Evolutionary conservation across 352 stramenopile species (phyloP), one percentile per base, ranked within the genome.

Genomic region (Elongisporangium prolatum): DNA sequence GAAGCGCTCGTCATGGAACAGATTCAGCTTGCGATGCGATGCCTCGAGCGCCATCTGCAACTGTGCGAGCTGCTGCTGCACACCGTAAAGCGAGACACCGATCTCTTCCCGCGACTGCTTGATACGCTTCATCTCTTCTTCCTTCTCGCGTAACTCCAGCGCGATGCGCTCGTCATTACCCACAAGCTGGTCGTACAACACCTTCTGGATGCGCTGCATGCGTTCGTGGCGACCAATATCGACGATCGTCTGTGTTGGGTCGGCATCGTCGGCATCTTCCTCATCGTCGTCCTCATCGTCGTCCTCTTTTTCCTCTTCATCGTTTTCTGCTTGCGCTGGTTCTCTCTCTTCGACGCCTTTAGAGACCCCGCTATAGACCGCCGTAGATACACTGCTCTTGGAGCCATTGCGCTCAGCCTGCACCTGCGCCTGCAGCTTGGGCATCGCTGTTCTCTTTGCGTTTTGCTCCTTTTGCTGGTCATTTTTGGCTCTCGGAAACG

Each of bases 31-130:
- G 21, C 80, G 76, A 48, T 96, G 86, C 5, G 80, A 84, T n/a
- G 65, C 63, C 52, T 98, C 89, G 2, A 98, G 77, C 48, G 77
- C 74, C 40, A 97, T 77, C 57, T 98, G 95, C 10, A 98, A 74
- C 57, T 91, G 77, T 17, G 93, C 91, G 5, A 98, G 82, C 63
- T 98, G 95, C 62, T 98, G 93, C 64, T 98, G 95, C 56, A 98
- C 78, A 17, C 89, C 88, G 60, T 98, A 98, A 22, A 98, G 72
- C 54, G 94, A 73, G 48, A 98, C 92, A 58, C 93, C 94, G 5
- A 96, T 72, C 60, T 95, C 79, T 67, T 98, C 94, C 18, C 94
- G 85, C 40, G 73, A 63, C 50, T 78, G 64, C 62, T 89, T 91
- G 40, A 82, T 67, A 9, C 82, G 76, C 44, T 74, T 72, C 3